Conservation (phyloP, 495 filamentous ascomycete species). For the Penicillium crystallinum region DNA sequence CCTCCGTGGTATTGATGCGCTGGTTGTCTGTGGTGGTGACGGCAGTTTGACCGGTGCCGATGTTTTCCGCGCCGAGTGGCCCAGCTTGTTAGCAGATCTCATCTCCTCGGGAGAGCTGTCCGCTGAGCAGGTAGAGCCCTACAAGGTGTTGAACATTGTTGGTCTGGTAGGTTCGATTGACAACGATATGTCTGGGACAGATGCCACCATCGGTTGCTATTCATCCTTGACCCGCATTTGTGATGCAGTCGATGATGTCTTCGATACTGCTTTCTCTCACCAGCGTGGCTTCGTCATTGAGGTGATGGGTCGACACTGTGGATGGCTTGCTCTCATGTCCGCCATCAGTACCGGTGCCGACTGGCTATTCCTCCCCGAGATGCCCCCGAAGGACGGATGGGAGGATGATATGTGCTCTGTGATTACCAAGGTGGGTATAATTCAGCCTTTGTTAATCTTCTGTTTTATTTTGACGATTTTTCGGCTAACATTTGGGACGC, state of each 20-base stretch:
- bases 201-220: conserved; percentile 97
- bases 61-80: conserved; percentile 88
- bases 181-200: conserved; percentile 95
- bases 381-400: conserved; percentile 84
- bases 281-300: conserved; percentile 97
- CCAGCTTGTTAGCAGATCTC: conserved; percentile 76
- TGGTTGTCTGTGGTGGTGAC: conserved; percentile 97
- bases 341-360: conserved; percentile 94
- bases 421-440: conserved; percentile 63
- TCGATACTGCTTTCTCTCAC: conserved; percentile 94
- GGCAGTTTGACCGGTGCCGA: conserved; percentile 96
- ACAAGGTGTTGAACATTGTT: conserved; percentile 85
- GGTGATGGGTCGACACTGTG: conserved; percentile 99
- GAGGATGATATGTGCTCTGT: conserved; percentile 80
- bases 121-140: conserved; percentile 62
- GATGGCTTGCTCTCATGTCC: conserved; percentile 96
- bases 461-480: background rate
- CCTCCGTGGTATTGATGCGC: conserved; percentile 84
- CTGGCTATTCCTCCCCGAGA: conserved; percentile 96
- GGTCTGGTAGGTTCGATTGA: conserved; percentile 96
- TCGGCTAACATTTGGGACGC: background rate
- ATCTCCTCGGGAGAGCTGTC: conserved; percentile 64
- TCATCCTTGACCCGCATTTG: conserved; percentile 89
- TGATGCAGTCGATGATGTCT: conserved; percentile 91
- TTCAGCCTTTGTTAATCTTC: background rate